These are phyloP conservation scores for Paramyrothecium sp. DNA, from an alignment of 2,329 filamentous ascomycete genomes.

Conservation along the genomic window DNA sequence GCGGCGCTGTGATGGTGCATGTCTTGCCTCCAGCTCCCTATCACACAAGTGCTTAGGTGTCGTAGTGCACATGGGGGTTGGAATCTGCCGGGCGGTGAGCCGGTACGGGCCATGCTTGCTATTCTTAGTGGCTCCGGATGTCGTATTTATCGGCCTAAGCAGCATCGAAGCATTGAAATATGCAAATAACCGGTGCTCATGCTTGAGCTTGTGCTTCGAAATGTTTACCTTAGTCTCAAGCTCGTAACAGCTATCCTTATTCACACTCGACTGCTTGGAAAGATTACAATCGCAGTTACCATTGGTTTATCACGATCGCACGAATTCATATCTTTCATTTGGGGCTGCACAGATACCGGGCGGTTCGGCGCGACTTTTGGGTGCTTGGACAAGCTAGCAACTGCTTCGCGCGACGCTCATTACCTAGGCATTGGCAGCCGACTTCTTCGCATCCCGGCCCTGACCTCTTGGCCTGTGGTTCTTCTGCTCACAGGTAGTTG, in stretches of 20 bases:
- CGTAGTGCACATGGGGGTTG: slow-evolving; percentile 11
- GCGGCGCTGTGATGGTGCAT: slow-evolving; percentile 14
- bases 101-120: not conserved
- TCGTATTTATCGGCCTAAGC: not conserved
- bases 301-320: too few relatives aligned
- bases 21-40: slow-evolving; percentile 15
- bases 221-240: not conserved
- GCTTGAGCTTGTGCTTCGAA: not conserved
- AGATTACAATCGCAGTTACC: too few relatives aligned
- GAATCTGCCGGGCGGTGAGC: slow-evolving; percentile 36
- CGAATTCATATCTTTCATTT: not conserved
- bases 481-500: too few relatives aligned
- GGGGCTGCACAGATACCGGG: not conserved
- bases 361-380: not conserved
- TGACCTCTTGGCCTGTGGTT: too few relatives aligned
- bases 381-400: not conserved
- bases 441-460: too few relatives aligned
- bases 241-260: not conserved
- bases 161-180: not conserved
- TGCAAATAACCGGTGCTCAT: not conserved
- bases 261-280: not conserved
- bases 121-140: not conserved
- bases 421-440: too few relatives aligned
- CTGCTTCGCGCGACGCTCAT: not conserved
- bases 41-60: not conserved